These are phyloP conservation scores for Glomus cerebriforme DNA, from an alignment of 192 early-diverging fungal species.

Conservation along the genomic window DNA sequence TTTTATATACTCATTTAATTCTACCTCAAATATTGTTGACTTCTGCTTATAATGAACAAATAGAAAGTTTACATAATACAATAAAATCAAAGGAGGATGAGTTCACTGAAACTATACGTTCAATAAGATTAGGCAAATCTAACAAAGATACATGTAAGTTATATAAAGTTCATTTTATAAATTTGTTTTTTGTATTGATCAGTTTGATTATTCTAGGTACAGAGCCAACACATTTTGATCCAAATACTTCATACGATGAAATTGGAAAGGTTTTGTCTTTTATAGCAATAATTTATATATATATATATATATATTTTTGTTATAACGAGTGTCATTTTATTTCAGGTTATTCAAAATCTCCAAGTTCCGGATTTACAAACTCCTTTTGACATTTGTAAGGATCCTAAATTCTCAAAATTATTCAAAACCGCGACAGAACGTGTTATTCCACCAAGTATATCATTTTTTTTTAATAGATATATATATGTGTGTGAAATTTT, in stretches of 20 bases:
- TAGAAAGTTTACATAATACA: constrained; percentile 1
- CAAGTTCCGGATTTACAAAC: not conserved
- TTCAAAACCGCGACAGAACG: constrained; percentile 8
- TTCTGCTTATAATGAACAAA: constrained; percentile 14
- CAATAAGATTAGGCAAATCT: not conserved
- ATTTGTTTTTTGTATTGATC: not conserved
- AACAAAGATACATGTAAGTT: not conserved
- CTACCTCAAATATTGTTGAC: constrained; percentile 7
- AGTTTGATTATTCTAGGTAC: not conserved
- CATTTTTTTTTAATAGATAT: not conserved
- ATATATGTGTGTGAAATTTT: not conserved
- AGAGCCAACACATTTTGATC: not conserved
- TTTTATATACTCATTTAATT: constrained; percentile 24
- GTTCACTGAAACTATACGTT: constrained; percentile 15
- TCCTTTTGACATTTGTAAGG: not conserved
- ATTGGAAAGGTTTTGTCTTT: not conserved
- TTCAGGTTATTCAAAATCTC: not conserved
- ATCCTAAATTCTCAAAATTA: not conserved
- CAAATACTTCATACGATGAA: not conserved
- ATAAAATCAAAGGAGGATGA: constrained; percentile 10
- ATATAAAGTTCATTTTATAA: not conserved
- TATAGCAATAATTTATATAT: too few relatives aligned
- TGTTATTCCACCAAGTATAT: constrained; percentile 3
- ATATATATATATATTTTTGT: too few relatives aligned
- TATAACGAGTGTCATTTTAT: not conserved